These are phyloP conservation scores for Rhizopus microsporus DNA, from an alignment of 371 early-diverging fungal species.

Conservation along the genomic window DNA sequence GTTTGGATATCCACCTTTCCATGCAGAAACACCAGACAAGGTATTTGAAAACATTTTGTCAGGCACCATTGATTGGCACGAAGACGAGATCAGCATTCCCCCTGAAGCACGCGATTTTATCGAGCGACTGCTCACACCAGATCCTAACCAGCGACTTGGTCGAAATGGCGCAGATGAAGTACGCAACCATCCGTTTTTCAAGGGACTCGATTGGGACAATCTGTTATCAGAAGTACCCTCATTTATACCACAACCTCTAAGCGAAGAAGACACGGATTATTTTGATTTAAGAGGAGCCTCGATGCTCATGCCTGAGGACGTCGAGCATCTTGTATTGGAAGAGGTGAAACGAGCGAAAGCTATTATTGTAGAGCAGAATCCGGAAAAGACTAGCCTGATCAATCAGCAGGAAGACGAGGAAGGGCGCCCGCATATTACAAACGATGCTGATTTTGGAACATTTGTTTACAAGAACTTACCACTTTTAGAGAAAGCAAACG, in stretches of 20 bases:
- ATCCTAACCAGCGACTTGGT: conserved; percentile 80
- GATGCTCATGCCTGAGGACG: conserved; percentile 44
- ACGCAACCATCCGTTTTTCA: conserved; percentile 66
- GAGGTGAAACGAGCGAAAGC: conserved; percentile 42
- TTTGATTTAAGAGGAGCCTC: conserved; percentile 89
- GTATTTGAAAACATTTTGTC: conserved; percentile 88
- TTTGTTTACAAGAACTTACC: conserved; percentile 91
- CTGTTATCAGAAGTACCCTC: conserved; percentile 70
- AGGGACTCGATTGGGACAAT: conserved; percentile 67
- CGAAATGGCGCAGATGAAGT: conserved; percentile 67
- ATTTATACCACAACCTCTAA: conserved; percentile 83
- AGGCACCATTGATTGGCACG: conserved; percentile 73
- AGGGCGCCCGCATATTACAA: background rate
- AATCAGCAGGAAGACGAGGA: background rate
- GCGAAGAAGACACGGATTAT: conserved; percentile 88
- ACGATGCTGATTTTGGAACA: conserved; percentile 81
- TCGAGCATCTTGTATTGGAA: conserved; percentile 23
- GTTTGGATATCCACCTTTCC: conserved; percentile 88
- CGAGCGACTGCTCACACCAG: conserved; percentile 73
- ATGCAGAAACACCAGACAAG: conserved; percentile 42
- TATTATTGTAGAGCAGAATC: conserved; percentile 48
- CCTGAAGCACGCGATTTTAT: conserved; percentile 89
- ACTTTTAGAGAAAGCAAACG: conserved; percentile 87
- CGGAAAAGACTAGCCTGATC: conserved; percentile 17
- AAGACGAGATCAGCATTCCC: conserved; percentile 68